Conservation (phyloP, 1,284 basidiomycete species). For the Mycena citricolor region DNA sequence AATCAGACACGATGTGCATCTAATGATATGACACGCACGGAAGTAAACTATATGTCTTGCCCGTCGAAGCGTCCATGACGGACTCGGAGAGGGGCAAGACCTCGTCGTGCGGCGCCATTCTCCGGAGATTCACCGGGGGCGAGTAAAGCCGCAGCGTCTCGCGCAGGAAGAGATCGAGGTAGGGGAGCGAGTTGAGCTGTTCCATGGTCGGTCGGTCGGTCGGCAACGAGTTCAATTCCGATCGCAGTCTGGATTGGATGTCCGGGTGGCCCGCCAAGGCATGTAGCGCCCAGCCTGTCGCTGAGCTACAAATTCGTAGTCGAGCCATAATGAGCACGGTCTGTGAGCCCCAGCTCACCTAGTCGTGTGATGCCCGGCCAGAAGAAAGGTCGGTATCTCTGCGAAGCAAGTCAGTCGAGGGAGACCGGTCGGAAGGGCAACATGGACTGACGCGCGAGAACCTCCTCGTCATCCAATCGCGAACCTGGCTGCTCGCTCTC, state of each 20-base stretch:
- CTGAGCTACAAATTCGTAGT: constrained; percentile 36
- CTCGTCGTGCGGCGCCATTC: too few species aligned
- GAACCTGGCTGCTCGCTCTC: constrained; percentile 51
- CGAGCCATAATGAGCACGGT: background rate
- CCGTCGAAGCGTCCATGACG: too few species aligned
- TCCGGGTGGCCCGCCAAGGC: constrained; percentile 54
- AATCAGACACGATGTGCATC: too few species aligned
- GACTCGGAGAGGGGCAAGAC: too few species aligned
- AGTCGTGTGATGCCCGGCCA: constrained; percentile 79
- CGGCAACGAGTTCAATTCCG: constrained; percentile 54
- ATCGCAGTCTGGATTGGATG: constrained; percentile 65
- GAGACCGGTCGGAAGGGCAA: constrained; percentile 3
- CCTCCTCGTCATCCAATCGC: constrained; percentile 72
- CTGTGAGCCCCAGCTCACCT: constrained; percentile 41
- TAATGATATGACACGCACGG: too few species aligned
- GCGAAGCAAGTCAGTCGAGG: background rate
- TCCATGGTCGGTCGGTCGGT: constrained; percentile 60
- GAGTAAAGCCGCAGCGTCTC: constrained; percentile 68
- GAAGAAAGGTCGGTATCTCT: constrained; percentile 61
- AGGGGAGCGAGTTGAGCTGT: constrained; percentile 55
- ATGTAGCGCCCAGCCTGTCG: constrained; percentile 60
- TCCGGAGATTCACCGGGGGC: too few species aligned
- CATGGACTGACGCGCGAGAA: constrained; percentile 67
- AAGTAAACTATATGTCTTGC: too few species aligned
- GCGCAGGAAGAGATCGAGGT: constrained; percentile 64